phyloP scores from a whole-genome alignment of 1,284 basidiomycete species.

The Pterulicium gracile region DNA sequence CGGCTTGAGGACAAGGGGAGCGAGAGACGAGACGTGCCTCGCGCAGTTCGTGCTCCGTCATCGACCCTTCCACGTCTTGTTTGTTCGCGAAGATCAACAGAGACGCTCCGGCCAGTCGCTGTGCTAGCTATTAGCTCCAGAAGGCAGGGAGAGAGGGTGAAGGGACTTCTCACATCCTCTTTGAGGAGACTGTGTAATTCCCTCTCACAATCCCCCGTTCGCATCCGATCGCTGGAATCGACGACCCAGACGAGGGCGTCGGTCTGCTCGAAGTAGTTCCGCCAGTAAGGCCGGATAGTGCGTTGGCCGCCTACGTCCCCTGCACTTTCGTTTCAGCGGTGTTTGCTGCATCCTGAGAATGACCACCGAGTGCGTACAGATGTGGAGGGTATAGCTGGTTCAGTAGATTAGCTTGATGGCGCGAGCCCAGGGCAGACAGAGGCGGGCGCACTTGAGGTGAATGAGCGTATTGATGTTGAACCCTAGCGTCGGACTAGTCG shows the following conservation, averaged over 20 bases:
- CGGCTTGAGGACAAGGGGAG: constrained; percentile 8
- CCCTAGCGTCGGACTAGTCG: constrained; percentile 88
- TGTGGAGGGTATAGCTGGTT: constrained; percentile 80
- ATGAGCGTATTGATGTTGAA: constrained; percentile 98
- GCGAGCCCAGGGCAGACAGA: constrained; percentile 14
- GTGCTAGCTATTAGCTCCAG: constrained; percentile 8
- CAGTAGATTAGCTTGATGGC: constrained; percentile 12
- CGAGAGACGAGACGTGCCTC: constrained; percentile 42
- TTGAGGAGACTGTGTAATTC: constrained; percentile 81
- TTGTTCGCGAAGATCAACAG: constrained; percentile 99
- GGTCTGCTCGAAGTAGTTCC: constrained; percentile 98
- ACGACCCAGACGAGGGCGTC: constrained; percentile 99
- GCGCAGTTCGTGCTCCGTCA: constrained; percentile 76
- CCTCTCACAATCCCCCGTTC: constrained; percentile 81
- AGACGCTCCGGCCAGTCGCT: constrained; percentile 91
- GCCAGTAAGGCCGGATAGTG: constrained; percentile 94
- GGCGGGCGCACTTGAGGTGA: constrained; percentile 66
- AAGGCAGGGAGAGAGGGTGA: constrained; percentile 11
- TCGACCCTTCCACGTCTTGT: constrained; percentile 86
- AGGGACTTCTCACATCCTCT: constrained; percentile 72
- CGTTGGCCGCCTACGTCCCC: constrained; percentile 99
- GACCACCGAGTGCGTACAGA: constrained; percentile 50
- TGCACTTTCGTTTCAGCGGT: constrained; percentile 18
- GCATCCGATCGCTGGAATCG: constrained; percentile 84
- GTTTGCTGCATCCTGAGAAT: too few species aligned